Evolutionary conservation across 1,284 basidiomycete genomes (phyloP), one percentile per base, ranked within the genome.

Genomic region (Trichosporon asahii): DNA sequence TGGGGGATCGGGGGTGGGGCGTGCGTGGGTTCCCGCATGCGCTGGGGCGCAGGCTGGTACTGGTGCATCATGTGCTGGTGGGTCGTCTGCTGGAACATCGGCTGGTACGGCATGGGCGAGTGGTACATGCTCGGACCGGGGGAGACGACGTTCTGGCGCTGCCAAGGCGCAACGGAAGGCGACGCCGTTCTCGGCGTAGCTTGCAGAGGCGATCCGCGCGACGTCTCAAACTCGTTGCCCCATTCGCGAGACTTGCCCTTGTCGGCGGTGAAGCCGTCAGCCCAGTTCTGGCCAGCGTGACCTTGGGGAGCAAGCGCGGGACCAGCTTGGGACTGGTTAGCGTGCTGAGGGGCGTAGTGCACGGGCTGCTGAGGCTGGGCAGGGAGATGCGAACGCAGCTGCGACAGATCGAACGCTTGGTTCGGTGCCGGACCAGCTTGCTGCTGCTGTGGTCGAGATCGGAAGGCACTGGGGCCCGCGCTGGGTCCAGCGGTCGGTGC

Each of bases 351-450:
- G 8, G 70, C 60, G 29, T 40, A 44, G 35, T 60, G 68, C 25
- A 31, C 64, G 44, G 64, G 25, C 40, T 44, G 29, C 44, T 29
- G 66, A 15, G 18, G 11, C 12, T 73, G 61, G 11, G 74, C 72
- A 3, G 74, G 70, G 4, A 83, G 76, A 63, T 81, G 80, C 18
- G 76, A 73, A 12, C 76, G 75, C 2, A 82, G 77, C 23, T 79
- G 73, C 7, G 76, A 71, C 12, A 83, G 76, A 68, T 82, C 80
- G 73, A 82, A 82, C 0, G 79, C 37, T 44, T 31, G 70, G 46
- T 29, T 67, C 63, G 29, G 64, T 12, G n/a, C 31, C 23, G 33
- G 66, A 44, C 25, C 31, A 18, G 27, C 44, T 1, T 53, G 66
- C 60, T 14, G 68, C 27, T 60, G 68, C 65, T 31, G 23, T 2